These are phyloP conservation scores for Dactylellina sp. DNA, from an alignment of 2,329 filamentous ascomycete genomes.

Conservation along the genomic window DNA sequence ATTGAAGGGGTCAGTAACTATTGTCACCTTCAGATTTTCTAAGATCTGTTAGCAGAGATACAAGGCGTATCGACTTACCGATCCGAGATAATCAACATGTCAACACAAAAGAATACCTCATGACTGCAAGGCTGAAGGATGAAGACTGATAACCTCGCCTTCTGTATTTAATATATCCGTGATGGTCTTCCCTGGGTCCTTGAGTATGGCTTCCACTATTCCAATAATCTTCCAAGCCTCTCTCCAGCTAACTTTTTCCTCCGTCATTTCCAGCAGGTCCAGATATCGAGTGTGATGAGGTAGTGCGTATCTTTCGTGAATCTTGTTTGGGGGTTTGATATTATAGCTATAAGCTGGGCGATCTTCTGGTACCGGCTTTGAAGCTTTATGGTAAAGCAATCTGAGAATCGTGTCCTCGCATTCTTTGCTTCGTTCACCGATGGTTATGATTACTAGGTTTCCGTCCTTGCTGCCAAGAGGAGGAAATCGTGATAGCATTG, in stretches of 20 bases:
- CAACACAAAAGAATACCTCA: constrained; percentile 42
- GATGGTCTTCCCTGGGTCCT: constrained; percentile 22
- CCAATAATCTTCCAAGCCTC: constrained; percentile 31
- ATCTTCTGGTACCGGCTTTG: constrained; percentile 3
- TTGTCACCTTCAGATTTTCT: too few species aligned
- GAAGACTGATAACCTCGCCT: constrained; percentile 28
- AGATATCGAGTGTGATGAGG: constrained; percentile 20
- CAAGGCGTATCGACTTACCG: constrained; percentile 14
- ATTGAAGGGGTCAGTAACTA: neutral
- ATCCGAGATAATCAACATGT: constrained; percentile 25
- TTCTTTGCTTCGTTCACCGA: constrained; percentile 18
- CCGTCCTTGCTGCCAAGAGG: neutral
- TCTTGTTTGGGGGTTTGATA: constrained; percentile 14
- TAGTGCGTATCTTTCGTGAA: constrained; percentile 18
- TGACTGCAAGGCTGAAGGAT: neutral
- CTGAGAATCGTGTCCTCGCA: constrained; percentile 36
- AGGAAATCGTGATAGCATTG: constrained; percentile 32
- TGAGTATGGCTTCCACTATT: constrained; percentile 27
- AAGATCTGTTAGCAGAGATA: neutral
- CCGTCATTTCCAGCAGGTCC: constrained; percentile 9
- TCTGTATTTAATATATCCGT: constrained; percentile 29
- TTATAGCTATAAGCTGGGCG: constrained; percentile 24
- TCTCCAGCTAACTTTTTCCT: constrained; percentile 21
- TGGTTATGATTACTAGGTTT: constrained; percentile 33
- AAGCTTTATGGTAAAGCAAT: constrained; percentile 25